These are phyloP conservation scores for Cryptococcus jaspeensis DNA, from an alignment of 1,284 basidiomycete genomes.

Conservation along the genomic window DNA sequence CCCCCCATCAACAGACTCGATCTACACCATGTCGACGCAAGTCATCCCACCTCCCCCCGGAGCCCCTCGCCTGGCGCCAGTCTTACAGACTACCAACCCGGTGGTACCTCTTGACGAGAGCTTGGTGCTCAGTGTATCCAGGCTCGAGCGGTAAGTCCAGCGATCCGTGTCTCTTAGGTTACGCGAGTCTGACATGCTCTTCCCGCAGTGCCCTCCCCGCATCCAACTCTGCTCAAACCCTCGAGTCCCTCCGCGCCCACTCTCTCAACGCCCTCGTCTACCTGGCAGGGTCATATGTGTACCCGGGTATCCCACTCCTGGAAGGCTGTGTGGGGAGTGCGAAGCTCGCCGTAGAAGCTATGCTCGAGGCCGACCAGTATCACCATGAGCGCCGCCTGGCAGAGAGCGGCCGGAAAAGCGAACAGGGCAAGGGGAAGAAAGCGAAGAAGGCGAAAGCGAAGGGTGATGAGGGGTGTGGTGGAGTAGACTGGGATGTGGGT, in stretches of 20 bases:
- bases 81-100: constrained; percentile 74
- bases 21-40: constrained; percentile 66
- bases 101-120: constrained; percentile 57
- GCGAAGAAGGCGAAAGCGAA: constrained; percentile 1
- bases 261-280: constrained; percentile 27
- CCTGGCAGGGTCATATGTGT: constrained; percentile 49
- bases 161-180: not conserved
- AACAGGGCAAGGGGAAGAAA: not conserved
- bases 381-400: not conserved
- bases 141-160: constrained; percentile 61
- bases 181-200: not conserved
- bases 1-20: constrained; percentile 12
- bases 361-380: constrained; percentile 12
- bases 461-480: constrained; percentile 10
- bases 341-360: constrained; percentile 30
- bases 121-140: constrained; percentile 60
- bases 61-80: constrained; percentile 12
- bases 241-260: constrained; percentile 4
- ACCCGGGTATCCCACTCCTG: constrained; percentile 52
- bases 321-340: constrained; percentile 52
- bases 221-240: constrained; percentile 8
- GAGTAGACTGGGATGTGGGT: constrained; percentile 37
- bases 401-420: not conserved
- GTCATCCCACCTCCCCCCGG: constrained; percentile 52
- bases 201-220: constrained; percentile 38